phyloP scores from a whole-genome alignment of 768 basidiomycete species.

The Dentipellis sp. region DNA sequence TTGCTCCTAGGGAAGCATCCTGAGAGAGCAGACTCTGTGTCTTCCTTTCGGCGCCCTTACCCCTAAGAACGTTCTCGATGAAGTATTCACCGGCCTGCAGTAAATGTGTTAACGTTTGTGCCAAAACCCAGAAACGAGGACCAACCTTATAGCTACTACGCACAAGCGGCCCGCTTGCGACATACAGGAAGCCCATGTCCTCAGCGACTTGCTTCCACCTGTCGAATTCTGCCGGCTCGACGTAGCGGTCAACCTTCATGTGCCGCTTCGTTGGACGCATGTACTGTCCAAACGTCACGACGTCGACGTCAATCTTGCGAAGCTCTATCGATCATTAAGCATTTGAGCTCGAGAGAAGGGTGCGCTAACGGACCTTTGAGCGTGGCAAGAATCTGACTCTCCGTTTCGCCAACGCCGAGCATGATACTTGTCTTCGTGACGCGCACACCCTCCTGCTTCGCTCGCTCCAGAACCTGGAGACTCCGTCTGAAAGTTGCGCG shows the following conservation, averaged over 20 bases:
- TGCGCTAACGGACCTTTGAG: conserved; percentile 54
- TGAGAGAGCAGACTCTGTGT: conserved; percentile 22
- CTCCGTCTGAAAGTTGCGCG: conserved; percentile 87
- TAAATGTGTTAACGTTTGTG: background rate
- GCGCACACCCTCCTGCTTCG: conserved; percentile 74
- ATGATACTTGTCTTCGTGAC: conserved; percentile 98
- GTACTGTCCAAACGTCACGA: conserved; percentile 98
- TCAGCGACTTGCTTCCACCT: conserved; percentile 87
- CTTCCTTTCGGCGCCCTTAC: conserved; percentile 40
- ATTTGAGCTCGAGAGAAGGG: background rate
- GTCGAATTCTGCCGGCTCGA: conserved; percentile 89
- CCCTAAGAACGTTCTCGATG: conserved; percentile 81
- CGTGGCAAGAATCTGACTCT: conserved; percentile 73
- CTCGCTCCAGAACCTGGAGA: conserved; percentile 69
- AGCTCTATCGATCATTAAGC: conserved; percentile 48
- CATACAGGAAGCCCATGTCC: conserved; percentile 92
- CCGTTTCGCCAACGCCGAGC: conserved; percentile 92
- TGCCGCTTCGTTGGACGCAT: conserved; percentile 99
- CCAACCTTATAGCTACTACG: conserved; percentile 94
- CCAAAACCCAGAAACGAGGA: background rate
- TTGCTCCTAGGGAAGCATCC: background rate
- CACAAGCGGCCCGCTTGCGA: conserved; percentile 93
- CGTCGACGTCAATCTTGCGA: conserved; percentile 82
- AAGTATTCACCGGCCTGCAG: conserved; percentile 89
- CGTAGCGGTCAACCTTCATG: conserved; percentile 98